Evolutionary conservation across 345 rosid species (phyloP).

Genomic region (Eucalyptus sp.): DNA sequence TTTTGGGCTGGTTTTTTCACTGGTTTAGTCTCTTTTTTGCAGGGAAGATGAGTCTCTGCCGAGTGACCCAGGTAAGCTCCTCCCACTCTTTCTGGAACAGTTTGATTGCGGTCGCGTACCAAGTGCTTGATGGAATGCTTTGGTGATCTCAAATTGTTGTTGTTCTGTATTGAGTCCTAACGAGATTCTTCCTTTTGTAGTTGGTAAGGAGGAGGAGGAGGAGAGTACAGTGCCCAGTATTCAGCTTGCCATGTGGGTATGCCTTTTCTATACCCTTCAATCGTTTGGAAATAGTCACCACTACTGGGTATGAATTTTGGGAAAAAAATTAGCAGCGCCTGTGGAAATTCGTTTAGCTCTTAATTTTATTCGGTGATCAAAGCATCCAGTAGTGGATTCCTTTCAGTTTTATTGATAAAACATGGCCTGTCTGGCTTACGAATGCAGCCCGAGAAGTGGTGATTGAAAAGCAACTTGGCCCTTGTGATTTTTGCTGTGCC

Average conservation of each 20-base stretch:
- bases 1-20: background rate
- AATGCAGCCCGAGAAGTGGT: background rate
- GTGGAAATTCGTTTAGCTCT: background rate
- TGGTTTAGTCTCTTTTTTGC: background rate
- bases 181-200: conserved; percentile 13
- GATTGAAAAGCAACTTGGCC: background rate
- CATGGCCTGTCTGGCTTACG: background rate
- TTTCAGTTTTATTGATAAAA: background rate
- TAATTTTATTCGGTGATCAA: background rate
- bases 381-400: background rate
- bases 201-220: conserved; percentile 34
- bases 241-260: conserved; percentile 97
- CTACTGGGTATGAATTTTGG: background rate
- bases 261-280: conserved; percentile 1
- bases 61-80: conserved; percentile 21
- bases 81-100: background rate
- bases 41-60: conserved; percentile 67
- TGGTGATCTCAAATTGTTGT: background rate
- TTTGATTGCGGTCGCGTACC: background rate
- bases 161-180: background rate
- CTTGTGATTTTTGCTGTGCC: background rate
- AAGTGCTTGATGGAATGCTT: conserved; percentile 8
- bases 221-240: conserved; percentile 33
- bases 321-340: background rate
- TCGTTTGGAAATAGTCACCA: background rate